Base-by-base conservation (phyloP, 768 basidiomycete species). In the Symmetrospora coprosmae region DNA sequence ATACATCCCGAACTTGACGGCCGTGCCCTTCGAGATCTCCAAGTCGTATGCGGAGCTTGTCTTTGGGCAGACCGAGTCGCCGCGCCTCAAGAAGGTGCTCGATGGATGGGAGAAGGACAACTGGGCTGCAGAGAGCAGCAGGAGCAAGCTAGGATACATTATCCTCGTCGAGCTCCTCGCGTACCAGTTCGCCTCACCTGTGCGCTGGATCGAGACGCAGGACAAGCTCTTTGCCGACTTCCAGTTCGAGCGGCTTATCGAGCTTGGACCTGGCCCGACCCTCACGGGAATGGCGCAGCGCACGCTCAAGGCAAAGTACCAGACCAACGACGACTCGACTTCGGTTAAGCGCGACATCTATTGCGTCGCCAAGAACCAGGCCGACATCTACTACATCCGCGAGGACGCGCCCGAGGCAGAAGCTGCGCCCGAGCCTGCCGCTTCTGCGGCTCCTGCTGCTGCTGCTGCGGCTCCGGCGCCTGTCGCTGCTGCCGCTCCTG, bases 201-300 rank as follows among this genome's bases (percentile, higher is more conserved):
- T 99, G 19, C 85, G 91, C 49, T 99, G 94, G 94, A 99, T 99
- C 68, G 87, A 97, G 76, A 99, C 92, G 0, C 94, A 99, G 71
- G 94, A 99, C 69, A 79, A 86, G 25, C 79, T 99, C 59, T 99
- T 99, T 77, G 79, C 78, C 9, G 73, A 82, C 8, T 94, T 82
- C 77, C 77, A 78, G 43, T 94, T 94, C 69, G 92, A 96, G 73
- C 83, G 94, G 16, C 78, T 97, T 68, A 84, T 99, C 68, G 94
- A 99, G 72, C 76, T 99, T 51, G 94, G 94, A 31, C 94, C 94
- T 38, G 89, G 89, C 3, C 94, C 94, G 1, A 96, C 90, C 9
- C 79, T 99, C 53, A 88, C 87, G 9, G 92, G 90, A 33, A 92
- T 92, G 90, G 89, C 89, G 0, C 78, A 79, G 5, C 81, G 89